These are phyloP conservation scores for Fusarium sp. DNA, from an alignment of 2,329 filamentous ascomycete genomes.

Conservation along the genomic window DNA sequence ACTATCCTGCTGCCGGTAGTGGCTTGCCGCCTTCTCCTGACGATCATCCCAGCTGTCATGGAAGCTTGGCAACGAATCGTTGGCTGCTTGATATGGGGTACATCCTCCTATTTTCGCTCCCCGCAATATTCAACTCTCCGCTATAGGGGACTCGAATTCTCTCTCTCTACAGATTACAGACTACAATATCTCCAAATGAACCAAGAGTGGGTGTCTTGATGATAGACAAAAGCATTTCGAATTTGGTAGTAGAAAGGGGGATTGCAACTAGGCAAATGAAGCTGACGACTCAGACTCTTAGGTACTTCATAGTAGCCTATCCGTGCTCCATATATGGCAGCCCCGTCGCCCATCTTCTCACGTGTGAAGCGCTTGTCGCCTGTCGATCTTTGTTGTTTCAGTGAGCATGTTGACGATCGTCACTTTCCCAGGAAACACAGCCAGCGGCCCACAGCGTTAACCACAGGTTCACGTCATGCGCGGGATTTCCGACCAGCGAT, in stretches of 20 bases:
- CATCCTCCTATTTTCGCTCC: conserved; percentile 16
- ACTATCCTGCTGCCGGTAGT: conserved; percentile 30
- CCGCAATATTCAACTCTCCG: conserved; percentile 20
- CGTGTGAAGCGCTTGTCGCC: conserved; percentile 22
- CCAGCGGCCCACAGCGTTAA: conserved; percentile 19
- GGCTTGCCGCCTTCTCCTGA: conserved; percentile 43
- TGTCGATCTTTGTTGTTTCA: conserved; percentile 34
- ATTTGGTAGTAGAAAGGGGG: conserved; percentile 9
- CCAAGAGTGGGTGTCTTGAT: not conserved
- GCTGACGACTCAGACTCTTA: conserved; percentile 28
- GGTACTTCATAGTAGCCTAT: not conserved
- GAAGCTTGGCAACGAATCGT: conserved; percentile 34
- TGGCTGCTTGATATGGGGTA: conserved; percentile 9
- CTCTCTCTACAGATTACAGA: not conserved
- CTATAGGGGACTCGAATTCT: conserved; percentile 33
- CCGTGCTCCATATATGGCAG: conserved; percentile 33
- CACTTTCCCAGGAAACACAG: conserved; percentile 30
- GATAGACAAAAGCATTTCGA: not conserved
- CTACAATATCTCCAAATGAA: not conserved
- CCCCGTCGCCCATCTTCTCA: conserved; percentile 24
- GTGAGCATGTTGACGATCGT: conserved; percentile 35
- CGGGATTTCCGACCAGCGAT: conserved; percentile 16
- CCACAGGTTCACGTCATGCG: conserved; percentile 29
- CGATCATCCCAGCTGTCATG: conserved; percentile 33
- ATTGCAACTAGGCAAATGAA: conserved; percentile 36